Conservation (phyloP, 257 asterid genomes). For the Solanum etuberosum region DNA sequence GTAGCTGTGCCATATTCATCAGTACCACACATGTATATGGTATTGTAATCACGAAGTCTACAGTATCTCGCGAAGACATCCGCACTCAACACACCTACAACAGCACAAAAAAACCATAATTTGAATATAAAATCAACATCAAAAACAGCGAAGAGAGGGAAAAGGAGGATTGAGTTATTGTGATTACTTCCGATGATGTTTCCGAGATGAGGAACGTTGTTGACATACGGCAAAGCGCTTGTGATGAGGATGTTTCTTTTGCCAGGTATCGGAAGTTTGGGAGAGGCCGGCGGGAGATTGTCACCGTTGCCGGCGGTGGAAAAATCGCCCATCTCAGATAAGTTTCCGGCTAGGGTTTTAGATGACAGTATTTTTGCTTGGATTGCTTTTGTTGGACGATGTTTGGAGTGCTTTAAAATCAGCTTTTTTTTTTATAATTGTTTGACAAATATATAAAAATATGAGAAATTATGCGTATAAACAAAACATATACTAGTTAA, state of each 20-base stretch:
- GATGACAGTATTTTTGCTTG: background rate
- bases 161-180: background rate
- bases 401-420: too few relatives aligned
- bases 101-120: background rate
- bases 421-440: too few relatives aligned
- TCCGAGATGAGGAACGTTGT: slow-evolving; percentile 94
- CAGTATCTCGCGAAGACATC: slow-evolving; percentile 87
- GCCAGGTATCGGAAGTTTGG: slow-evolving; percentile 64
- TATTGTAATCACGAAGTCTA: slow-evolving; percentile 65
- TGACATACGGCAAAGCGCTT: slow-evolving; percentile 88
- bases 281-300: background rate
- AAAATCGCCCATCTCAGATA: slow-evolving; percentile 22
- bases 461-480: too few relatives aligned
- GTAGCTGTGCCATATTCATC: slow-evolving; percentile 97
- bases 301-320: slow-evolving; percentile 7
- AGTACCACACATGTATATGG: slow-evolving; percentile 83
- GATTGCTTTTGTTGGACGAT: background rate
- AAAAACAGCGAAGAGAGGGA: background rate
- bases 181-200: slow-evolving; percentile 77
- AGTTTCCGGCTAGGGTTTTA: background rate
- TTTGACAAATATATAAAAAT: too few relatives aligned
- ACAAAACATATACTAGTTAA: too few relatives aligned
- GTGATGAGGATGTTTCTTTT: slow-evolving; percentile 76
- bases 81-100: slow-evolving; percentile 88
- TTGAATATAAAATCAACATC: background rate